These are phyloP conservation scores for Puccinia coronata DNA, from an alignment of 1,284 basidiomycete species.

Conservation along the genomic window DNA sequence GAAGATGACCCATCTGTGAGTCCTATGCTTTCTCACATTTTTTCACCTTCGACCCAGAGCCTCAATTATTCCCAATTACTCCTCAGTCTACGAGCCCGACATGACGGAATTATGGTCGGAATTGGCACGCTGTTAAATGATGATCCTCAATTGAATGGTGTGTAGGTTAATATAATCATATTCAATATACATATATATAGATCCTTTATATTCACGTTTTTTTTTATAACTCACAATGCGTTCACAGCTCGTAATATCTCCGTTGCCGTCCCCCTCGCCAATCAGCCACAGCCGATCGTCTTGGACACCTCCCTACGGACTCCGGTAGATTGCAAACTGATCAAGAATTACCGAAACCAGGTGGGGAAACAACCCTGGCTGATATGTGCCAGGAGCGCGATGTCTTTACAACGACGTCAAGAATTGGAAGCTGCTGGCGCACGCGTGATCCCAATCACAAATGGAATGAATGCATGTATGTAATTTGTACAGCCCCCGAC, in stretches of 20 bases:
- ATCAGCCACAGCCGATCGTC: constrained; percentile 76
- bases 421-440: constrained; percentile 59
- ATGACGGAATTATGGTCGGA: constrained; percentile 89
- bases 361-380: constrained; percentile 75
- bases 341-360: constrained; percentile 68
- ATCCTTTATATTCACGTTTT: neutral
- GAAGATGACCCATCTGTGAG: constrained; percentile 89
- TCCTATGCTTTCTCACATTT: neutral
- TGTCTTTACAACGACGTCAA: constrained; percentile 53
- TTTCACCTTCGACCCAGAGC: constrained; percentile 67
- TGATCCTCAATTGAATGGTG: constrained; percentile 88
- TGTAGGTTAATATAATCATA: constrained; percentile 54
- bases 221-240: neutral
- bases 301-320: constrained; percentile 76
- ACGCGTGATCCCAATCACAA: constrained; percentile 60
- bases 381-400: constrained; percentile 62
- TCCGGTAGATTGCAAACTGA: constrained; percentile 70
- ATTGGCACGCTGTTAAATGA: constrained; percentile 87
- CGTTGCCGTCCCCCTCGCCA: constrained; percentile 58
- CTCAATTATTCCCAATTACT: neutral
- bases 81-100: constrained; percentile 65
- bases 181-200: neutral
- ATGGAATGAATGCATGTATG: constrained; percentile 59
- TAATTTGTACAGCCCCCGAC: too few species aligned
- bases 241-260: constrained; percentile 58